phyloP scores from a whole-genome alignment of 306 rosid genomes.

The Prunus persica region Prunus_persica_NCBIv2 NC_034010.1:1901501-1902000 shows the following conservation, averaged over 20 bases:
- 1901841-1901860: slow-evolving; percentile 78
- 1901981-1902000: too few relatives aligned
- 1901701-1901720: slow-evolving; percentile 14
- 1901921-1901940: background rate
- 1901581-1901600: slow-evolving; percentile 93
- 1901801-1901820: slow-evolving; percentile 96
- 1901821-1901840: slow-evolving; percentile 76
- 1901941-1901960: too few relatives aligned
- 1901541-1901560: slow-evolving; percentile 92
- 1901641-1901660: slow-evolving; percentile 61
- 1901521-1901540: slow-evolving; percentile 61
- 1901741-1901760: slow-evolving; percentile 93
- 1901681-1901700: background rate
- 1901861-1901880: slow-evolving; percentile 85
- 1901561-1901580: slow-evolving; percentile 94
- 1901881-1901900: slow-evolving; percentile 78
- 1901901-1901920: background rate
- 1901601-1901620: slow-evolving; percentile 86
- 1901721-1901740: slow-evolving; percentile 63
- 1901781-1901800: slow-evolving; percentile 69
- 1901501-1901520: slow-evolving; percentile 76
- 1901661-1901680: background rate
- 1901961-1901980: too few relatives aligned
- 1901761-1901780: slow-evolving; percentile 82
- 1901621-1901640: slow-evolving; percentile 96